Evolutionary conservation across 2,329 filamentous ascomycete genomes (phyloP).

Genomic region (Penicillium frequentans): DNA sequence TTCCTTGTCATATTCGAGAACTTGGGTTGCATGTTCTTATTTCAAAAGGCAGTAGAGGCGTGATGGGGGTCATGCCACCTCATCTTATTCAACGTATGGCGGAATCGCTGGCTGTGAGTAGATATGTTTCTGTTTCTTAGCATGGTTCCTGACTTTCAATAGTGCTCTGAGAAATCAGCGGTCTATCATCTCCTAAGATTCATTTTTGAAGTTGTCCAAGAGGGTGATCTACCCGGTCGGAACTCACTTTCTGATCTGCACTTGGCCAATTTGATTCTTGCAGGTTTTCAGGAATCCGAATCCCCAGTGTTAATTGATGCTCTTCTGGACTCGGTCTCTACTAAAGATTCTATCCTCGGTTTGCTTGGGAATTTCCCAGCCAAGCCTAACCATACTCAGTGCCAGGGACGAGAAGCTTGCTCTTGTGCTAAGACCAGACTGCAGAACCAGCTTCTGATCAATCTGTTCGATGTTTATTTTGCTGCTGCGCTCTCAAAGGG

Average conservation of each 20-base stretch:
- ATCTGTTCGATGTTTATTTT: slow-evolving; percentile 27
- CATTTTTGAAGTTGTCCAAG: slow-evolving; percentile 22
- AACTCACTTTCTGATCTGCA: slow-evolving; percentile 17
- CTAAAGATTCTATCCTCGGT: slow-evolving; percentile 16
- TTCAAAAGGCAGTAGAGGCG: slow-evolving; percentile 21
- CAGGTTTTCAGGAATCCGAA: slow-evolving; percentile 20
- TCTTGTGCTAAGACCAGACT: slow-evolving; percentile 10
- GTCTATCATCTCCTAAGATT: slow-evolving; percentile 24
- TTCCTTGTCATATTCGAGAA: slow-evolving; percentile 28
- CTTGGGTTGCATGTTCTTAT: slow-evolving; percentile 27
- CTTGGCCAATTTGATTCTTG: slow-evolving; percentile 26
- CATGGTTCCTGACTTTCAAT: slow-evolving; percentile 2
- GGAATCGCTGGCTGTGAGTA: slow-evolving; percentile 41
- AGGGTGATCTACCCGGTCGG: neutral
- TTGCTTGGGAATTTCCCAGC: slow-evolving; percentile 25
- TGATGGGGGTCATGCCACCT: slow-evolving; percentile 23
- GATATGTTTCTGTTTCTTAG: too few relatives aligned
- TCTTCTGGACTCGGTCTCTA: slow-evolving; percentile 10
- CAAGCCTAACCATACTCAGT: slow-evolving; percentile 13
- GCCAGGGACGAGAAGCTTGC: slow-evolving; percentile 22
- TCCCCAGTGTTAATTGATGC: slow-evolving; percentile 6
- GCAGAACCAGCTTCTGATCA: slow-evolving; percentile 28
- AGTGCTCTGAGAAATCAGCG: slow-evolving; percentile 22
- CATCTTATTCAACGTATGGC: slow-evolving; percentile 30
- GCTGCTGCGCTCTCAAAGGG: slow-evolving; percentile 13